Evolutionary conservation across 441 rosid species (phyloP), one percentile per base, ranked within the genome.

Genomic region (Dalechampia spathulata): DNA sequence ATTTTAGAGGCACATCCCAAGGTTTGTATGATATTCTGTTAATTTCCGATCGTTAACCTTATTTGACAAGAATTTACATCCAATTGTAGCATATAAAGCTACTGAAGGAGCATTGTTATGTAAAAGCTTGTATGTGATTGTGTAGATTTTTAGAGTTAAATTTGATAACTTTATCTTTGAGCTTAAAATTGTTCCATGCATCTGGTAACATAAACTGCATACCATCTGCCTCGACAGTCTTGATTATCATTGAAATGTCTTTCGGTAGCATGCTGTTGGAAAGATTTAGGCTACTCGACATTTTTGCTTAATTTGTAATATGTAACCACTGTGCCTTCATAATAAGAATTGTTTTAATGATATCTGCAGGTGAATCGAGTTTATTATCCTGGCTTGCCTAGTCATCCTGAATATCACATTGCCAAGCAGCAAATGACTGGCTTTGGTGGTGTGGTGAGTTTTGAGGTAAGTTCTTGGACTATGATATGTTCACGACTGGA

Each of bases 1-100:
- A 53, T 93, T 90, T 93, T 93, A 87, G 97, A 93, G 96, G 99
- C 86, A 66, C 98, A 92, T 92, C 96, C 96, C 55, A 92, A 82
- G 95, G 96, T 88, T 68, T 58, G 55, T 48, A 55, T 50, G 32
- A 14, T 26, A 32, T 30, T 32, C 2, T 34, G 1, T 15, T 38
- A 38, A 36, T 39, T 39, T 14, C 17, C 42, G 21, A 5, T 46
- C 17, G 47, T 23, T 6, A 25, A 37, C 32, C 27, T 49, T 38
- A 5, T 44, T 30, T 20, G 17, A 34, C 2, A 34, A 34, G 3
- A 4, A 4, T 34, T 15, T 59, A 12, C 9, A 20, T 20, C 12
- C 20, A 28, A 16, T 37, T 38, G 53, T 26, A 38, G 20, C 22
- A 14, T 59, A 15, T 14, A 25, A 36, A 58, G 41, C 59, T 16